Evolutionary conservation across 148 eudicot genomes (phyloP).

Genomic region (Euryodendron excelsum): DNA sequence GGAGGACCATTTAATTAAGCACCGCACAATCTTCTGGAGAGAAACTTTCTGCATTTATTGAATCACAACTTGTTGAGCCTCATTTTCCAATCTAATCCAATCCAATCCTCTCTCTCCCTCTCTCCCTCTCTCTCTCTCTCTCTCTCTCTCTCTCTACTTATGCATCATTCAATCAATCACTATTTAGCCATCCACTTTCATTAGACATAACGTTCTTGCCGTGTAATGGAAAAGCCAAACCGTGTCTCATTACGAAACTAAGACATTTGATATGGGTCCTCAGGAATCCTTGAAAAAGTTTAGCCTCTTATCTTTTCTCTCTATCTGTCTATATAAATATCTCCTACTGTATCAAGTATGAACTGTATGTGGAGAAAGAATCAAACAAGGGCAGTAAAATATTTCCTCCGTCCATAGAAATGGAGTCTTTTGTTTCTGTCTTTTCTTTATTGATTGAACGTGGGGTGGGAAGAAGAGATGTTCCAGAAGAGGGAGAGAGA

Average conservation of each 20-base stretch:
- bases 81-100: neutral
- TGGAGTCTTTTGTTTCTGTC: too few relatives aligned
- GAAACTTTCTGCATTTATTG: conserved; percentile 15
- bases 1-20: neutral
- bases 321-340: neutral
- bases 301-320: neutral
- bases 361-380: neutral
- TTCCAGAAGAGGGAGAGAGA: neutral
- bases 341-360: too few relatives aligned
- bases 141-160: neutral
- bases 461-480: neutral
- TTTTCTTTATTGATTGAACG: too few relatives aligned
- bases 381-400: neutral
- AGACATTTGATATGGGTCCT: neutral
- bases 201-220: neutral
- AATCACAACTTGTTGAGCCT: neutral
- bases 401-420: too few relatives aligned
- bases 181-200: conserved; percentile 4
- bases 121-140: neutral
- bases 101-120: neutral
- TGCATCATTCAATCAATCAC: neutral
- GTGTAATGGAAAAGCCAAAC: conserved; percentile 21
- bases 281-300: neutral
- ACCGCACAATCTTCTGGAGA: conserved; percentile 2
- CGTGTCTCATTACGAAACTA: conserved; percentile 10